Conservation (phyloP, 2,329 filamentous ascomycete species). For the Geosmithia putterillii region DNA sequence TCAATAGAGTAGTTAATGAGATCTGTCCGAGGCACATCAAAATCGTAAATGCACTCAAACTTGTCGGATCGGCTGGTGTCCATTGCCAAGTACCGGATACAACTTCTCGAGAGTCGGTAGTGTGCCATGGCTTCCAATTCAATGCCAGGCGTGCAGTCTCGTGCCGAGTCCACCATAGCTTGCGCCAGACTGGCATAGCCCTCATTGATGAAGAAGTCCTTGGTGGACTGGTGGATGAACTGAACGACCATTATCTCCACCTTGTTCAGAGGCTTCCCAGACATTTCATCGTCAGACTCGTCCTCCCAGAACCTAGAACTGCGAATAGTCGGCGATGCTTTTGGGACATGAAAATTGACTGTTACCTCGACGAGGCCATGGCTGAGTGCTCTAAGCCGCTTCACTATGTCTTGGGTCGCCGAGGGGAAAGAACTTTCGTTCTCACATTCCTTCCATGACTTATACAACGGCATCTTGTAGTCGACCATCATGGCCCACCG, state of each 20-base stretch:
- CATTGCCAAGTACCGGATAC: slow-evolving; percentile 1
- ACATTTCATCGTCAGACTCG: too few relatives aligned
- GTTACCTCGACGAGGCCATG: background rate
- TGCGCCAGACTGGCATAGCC: background rate
- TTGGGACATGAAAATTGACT: too few relatives aligned
- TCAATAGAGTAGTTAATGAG: too few relatives aligned
- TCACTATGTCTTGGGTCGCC: background rate
- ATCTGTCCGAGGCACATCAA: background rate
- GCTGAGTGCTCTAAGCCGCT: background rate
- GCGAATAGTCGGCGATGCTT: too few relatives aligned
- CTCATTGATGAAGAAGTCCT: background rate
- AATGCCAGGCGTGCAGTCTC: too few relatives aligned
- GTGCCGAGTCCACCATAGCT: background rate
- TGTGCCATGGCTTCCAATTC: background rate
- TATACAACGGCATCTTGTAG: background rate
- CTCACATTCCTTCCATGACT: background rate
- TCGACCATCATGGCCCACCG: background rate
- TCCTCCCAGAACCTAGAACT: too few relatives aligned
- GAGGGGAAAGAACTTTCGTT: background rate
- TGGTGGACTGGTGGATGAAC: slow-evolving; percentile 1
- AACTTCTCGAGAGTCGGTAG: background rate
- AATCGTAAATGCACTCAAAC: background rate
- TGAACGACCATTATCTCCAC: background rate
- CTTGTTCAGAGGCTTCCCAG: too few relatives aligned
- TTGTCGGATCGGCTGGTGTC: background rate